A percentile compares a stretch with the other conserved stretches of the same genome.
Conservation (phyloP, 164 flowering plant species). For the Sextonia rubra region DNA sequence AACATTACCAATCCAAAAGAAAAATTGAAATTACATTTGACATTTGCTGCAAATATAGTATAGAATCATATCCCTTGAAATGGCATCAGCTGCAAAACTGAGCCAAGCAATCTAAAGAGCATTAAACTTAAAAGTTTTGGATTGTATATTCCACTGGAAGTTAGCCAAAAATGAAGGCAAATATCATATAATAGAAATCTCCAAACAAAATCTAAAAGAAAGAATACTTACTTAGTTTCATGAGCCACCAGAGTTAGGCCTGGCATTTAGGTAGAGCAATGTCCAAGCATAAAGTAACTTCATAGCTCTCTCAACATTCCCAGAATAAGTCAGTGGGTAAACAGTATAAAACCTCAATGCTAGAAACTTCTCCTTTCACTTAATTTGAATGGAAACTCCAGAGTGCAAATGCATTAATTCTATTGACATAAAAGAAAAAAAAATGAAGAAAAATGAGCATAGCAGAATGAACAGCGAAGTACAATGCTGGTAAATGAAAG, state of each 20-base stretch:
- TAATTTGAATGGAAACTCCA: too few species aligned
- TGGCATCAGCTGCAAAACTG: neutral
- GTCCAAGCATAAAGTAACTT: constrained; percentile 10
- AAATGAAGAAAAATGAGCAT: neutral
- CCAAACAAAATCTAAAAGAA: neutral
- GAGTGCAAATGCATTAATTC: too few species aligned
- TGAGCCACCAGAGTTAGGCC: constrained; percentile 30
- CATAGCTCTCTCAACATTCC: constrained; percentile 19
- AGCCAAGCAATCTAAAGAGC: neutral
- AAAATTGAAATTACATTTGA: too few species aligned
- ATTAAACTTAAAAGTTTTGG: neutral
- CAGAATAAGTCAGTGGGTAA: neutral
- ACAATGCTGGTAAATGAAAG: neutral
- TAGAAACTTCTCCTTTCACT: neutral
- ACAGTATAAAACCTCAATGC: neutral
- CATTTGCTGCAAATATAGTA: too few species aligned
- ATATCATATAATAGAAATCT: too few species aligned
- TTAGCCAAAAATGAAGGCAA: too few species aligned
- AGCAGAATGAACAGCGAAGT: neutral
- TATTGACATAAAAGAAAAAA: too few species aligned
- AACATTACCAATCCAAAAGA: too few species aligned
- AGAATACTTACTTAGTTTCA: constrained; percentile 25
- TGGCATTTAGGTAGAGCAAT: constrained; percentile 19
- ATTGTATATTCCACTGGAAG: neutral
- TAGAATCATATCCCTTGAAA: neutral